Evolutionary conservation across 1,284 basidiomycete species (phyloP).

Genomic region (Amylostereum areolatum): DNA sequence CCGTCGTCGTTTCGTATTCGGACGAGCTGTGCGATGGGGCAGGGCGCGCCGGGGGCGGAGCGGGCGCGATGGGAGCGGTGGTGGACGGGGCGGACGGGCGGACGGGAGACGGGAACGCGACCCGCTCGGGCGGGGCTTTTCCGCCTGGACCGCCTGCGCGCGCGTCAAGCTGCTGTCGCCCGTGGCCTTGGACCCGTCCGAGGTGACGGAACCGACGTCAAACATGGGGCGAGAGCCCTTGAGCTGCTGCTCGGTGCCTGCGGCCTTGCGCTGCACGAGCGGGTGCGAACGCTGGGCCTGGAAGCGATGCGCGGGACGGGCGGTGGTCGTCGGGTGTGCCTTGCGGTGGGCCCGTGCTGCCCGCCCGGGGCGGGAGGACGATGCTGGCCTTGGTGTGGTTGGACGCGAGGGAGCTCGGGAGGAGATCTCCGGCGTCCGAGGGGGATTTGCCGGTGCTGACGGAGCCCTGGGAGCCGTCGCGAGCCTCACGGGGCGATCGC

Average conservation of each 20-base stretch:
- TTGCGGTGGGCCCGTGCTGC: constrained; percentile 6
- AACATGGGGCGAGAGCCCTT: constrained; percentile 32
- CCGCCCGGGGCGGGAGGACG: constrained; percentile 14
- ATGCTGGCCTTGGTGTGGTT: constrained; percentile 30
- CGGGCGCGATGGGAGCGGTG: neutral
- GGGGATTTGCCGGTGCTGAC: constrained; percentile 19
- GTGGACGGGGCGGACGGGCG: neutral
- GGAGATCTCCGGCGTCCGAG: constrained; percentile 23
- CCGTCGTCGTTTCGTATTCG: constrained; percentile 41
- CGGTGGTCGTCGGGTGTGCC: constrained; percentile 1
- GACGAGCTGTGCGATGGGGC: constrained; percentile 20
- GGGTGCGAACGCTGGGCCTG: neutral
- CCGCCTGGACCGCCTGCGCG: constrained; percentile 3
- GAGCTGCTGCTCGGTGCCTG: constrained; percentile 22
- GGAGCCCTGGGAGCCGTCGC: constrained; percentile 10
- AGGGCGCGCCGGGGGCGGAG: constrained; percentile 23
- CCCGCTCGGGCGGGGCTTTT: constrained; percentile 7
- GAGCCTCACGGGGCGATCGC: no score
- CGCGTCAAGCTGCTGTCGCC: constrained; percentile 6
- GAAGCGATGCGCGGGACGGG: constrained; percentile 3
- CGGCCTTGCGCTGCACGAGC: constrained; percentile 2
- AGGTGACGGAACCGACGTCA: constrained; percentile 52
- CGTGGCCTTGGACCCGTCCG: constrained; percentile 34
- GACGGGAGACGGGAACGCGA: neutral
- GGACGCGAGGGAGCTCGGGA: constrained; percentile 30